phyloP scores from a whole-genome alignment of 202 grass and related monocot species.

The Schoenoplectus triqueter region DNA sequence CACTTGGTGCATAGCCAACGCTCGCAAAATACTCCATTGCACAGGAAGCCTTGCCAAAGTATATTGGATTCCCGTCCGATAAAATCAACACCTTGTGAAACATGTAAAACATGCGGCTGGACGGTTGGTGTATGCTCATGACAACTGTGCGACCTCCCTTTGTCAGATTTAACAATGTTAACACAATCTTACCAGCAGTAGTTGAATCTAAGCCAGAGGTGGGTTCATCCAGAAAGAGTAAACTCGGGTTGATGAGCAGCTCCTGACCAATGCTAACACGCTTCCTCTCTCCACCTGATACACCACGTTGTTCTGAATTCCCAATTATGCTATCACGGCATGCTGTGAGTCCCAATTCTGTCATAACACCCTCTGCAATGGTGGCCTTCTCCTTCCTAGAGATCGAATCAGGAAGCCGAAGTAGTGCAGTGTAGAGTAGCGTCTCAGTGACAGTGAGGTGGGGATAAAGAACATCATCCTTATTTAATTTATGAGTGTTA shows the following conservation, averaged over 20 bases:
- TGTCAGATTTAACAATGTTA: constrained; percentile 41
- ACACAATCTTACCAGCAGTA: constrained; percentile 47
- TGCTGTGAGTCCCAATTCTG: constrained; percentile 42
- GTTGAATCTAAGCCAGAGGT: constrained; percentile 75
- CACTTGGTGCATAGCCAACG: constrained; percentile 36
- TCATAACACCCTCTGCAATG: constrained; percentile 48
- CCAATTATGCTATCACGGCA: constrained; percentile 53
- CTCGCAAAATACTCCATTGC: constrained; percentile 53
- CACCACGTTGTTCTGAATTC: constrained; percentile 39
- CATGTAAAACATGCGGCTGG: constrained; percentile 58
- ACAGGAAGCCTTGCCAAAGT: constrained; percentile 43
- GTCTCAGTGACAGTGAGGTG: constrained; percentile 56
- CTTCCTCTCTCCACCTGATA: constrained; percentile 56
- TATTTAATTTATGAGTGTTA: constrained; percentile 9
- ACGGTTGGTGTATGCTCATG: constrained; percentile 65
- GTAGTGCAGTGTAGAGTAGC: constrained; percentile 51
- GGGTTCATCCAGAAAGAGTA: constrained; percentile 87
- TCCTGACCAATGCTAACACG: constrained; percentile 64
- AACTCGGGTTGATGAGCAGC: constrained; percentile 87
- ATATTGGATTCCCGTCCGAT: constrained; percentile 47
- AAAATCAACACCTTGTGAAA: constrained; percentile 56
- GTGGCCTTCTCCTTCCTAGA: constrained; percentile 37
- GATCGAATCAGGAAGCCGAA: constrained; percentile 48
- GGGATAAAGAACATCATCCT: constrained; percentile 53
- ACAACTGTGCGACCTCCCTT: constrained; percentile 44